Evolutionary conservation across 768 basidiomycete species (phyloP).

Genomic region (Leccinum disarticulatum): DNA sequence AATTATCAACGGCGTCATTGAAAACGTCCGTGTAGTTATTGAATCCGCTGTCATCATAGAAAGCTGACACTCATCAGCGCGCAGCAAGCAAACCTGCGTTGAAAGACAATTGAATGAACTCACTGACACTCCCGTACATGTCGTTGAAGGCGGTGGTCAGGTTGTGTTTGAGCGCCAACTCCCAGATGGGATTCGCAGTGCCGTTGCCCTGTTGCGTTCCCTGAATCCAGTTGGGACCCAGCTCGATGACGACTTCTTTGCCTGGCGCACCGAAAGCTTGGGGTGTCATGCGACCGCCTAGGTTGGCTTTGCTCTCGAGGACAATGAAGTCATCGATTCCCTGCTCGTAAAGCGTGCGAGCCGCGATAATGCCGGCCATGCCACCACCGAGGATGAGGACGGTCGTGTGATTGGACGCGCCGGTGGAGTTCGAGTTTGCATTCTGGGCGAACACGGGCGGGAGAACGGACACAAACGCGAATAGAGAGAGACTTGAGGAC

Average conservation of each 20-base stretch:
- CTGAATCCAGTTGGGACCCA: conserved; percentile 64
- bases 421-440: background rate
- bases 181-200: conserved; percentile 58
- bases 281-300: conserved; percentile 62
- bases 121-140: conserved; percentile 45
- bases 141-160: conserved; percentile 46
- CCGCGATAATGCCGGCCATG: conserved; percentile 64
- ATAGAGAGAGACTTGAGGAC: background rate
- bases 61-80: conserved; percentile 36
- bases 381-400: conserved; percentile 68
- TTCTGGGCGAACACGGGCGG: conserved; percentile 7
- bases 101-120: conserved; percentile 18
- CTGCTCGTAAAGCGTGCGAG: conserved; percentile 52
- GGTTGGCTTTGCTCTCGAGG: conserved; percentile 56
- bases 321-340: conserved; percentile 59
- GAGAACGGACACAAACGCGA: conserved; percentile 5
- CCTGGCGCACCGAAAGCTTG: conserved; percentile 41
- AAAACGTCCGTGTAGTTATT: conserved; percentile 50
- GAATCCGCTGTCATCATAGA: conserved; percentile 51
- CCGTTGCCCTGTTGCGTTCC: conserved; percentile 49
- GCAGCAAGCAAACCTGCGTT: background rate
- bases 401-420: conserved; percentile 20
- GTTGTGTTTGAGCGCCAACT: conserved; percentile 55
- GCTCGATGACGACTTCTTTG: conserved; percentile 47
- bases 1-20: conserved; percentile 40